These are phyloP conservation scores for Debaryomycetaceae sp. DNA, from an alignment of 1,139 yeast genomes.

Conservation along the genomic window DNA sequence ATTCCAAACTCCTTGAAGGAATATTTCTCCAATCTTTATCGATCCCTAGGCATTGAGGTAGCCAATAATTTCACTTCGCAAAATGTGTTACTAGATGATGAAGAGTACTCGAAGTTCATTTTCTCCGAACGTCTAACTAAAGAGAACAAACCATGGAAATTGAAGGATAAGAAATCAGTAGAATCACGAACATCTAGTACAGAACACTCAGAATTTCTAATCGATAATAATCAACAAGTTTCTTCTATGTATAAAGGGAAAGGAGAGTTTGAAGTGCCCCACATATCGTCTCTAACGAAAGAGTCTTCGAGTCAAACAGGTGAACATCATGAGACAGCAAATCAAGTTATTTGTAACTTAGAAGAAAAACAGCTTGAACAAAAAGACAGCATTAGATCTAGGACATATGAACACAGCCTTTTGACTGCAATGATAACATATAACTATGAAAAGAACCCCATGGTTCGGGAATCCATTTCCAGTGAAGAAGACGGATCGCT, in stretches of 20 bases:
- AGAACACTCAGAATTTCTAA: not conserved
- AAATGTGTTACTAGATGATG: not conserved
- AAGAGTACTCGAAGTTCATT: not conserved
- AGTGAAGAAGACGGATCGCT: conserved; percentile 5
- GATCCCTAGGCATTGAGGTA: conserved; percentile 1
- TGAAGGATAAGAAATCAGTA: not conserved
- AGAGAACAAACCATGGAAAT: conserved; percentile 3
- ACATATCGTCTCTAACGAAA: conserved; percentile 5
- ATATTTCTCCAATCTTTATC: conserved; percentile 1
- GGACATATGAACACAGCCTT: conserved; percentile 19
- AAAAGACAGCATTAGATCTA: conserved; percentile 15
- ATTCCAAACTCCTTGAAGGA: not conserved
- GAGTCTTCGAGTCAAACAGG: not conserved
- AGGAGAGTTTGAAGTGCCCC: conserved; percentile 2
- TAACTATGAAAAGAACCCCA: conserved; percentile 2
- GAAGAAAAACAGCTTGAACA: conserved; percentile 11
- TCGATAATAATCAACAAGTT: not conserved
- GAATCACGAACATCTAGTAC: not conserved
- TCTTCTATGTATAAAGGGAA: too few relatives aligned
- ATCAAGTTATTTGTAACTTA: conserved; percentile 6
- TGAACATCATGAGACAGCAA: conserved; percentile 8
- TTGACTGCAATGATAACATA: conserved; percentile 12
- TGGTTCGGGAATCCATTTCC: conserved; percentile 6
- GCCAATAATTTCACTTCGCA: conserved; percentile 1
- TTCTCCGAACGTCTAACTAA: not conserved